Evolutionary conservation across 495 filamentous ascomycete species (phyloP).

Genomic region (Filosporella fistucella): DNA sequence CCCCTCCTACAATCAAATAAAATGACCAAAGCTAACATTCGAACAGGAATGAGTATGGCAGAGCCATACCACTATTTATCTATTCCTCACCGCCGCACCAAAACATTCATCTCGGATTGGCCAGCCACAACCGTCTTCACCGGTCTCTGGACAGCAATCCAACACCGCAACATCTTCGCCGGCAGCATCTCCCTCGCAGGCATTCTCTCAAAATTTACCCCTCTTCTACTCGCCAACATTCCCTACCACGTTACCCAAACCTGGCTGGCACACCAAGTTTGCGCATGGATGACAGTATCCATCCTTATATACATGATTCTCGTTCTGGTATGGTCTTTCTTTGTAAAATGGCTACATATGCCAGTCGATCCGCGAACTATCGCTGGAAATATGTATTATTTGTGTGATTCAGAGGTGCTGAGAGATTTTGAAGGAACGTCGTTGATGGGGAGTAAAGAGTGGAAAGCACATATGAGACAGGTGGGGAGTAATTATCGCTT

Average conservation of each 20-base stretch:
- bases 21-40: background rate
- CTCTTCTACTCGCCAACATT: background rate
- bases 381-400: background rate
- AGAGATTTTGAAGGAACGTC: background rate
- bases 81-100: background rate
- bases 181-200: background rate
- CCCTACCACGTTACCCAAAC: background rate
- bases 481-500: background rate
- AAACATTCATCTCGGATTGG: background rate
- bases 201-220: background rate
- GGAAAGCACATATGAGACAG: background rate
- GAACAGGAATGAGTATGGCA: background rate
- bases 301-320: background rate
- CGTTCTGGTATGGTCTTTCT: background rate
- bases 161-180: background rate
- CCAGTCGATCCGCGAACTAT: background rate
- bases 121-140: background rate
- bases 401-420: background rate
- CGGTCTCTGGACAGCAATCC: background rate
- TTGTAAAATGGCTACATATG: background rate
- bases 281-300: background rate
- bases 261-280: background rate
- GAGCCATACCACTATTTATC: background rate
- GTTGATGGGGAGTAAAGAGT: background rate
- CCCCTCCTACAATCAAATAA: too few species aligned